Percentiles rank a stretch among this genome's conserved stretches.
Evolutionary conservation across 169 alveolate species (phyloP).

Genomic region (Amoebophrya sp.): DNA sequence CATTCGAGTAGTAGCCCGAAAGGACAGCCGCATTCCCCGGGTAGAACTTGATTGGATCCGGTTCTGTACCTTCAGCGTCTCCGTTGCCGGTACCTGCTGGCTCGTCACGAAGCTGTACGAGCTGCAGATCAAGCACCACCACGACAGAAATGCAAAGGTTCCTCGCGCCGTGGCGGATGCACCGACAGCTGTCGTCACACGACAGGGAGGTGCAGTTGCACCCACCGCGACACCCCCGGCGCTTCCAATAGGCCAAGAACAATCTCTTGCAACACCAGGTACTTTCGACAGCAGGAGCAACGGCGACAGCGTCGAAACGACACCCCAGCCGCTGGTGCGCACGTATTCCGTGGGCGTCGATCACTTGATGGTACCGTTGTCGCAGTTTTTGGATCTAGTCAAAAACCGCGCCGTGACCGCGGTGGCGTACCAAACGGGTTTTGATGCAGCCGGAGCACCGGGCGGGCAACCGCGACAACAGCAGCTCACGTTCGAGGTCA

Average conservation of each 20-base stretch:
- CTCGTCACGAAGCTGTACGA: background rate
- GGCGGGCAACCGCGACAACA: too few species aligned
- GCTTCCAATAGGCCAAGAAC: too few species aligned
- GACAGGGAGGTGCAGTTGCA: too few species aligned
- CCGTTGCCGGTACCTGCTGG: background rate
- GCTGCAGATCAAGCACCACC: too few species aligned
- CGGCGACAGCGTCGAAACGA: too few species aligned
- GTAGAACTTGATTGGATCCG: background rate
- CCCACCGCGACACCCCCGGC: too few species aligned
- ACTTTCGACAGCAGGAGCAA: too few species aligned
- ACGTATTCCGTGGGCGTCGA: background rate
- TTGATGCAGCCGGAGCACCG: too few species aligned
- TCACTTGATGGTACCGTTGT: background rate
- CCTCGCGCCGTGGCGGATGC: background rate
- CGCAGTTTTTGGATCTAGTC: background rate
- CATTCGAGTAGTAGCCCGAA: background rate
- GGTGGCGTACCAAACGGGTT: background rate
- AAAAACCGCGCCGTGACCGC: background rate
- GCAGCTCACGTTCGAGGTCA: too few species aligned
- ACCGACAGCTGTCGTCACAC: too few species aligned
- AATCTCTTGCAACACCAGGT: too few species aligned
- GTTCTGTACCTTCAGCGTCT: conserved; percentile 11
- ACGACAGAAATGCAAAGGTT: background rate
- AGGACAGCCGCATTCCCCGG: background rate
- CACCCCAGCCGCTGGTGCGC: background rate